Evolutionary conservation across 495 filamentous ascomycete genomes (phyloP).

Genomic region (Penicillium goetzii): DNA sequence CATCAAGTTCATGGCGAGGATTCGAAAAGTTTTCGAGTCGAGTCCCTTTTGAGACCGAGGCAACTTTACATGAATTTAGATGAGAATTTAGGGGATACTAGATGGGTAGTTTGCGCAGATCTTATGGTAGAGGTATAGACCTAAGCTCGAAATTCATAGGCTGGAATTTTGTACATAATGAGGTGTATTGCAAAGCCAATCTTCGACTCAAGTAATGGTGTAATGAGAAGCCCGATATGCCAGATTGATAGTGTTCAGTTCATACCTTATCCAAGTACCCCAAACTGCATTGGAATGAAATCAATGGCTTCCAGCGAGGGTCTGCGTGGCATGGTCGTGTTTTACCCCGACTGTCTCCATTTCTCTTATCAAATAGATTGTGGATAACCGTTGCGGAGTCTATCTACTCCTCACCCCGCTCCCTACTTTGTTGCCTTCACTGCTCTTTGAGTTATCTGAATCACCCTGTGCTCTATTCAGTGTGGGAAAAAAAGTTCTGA

Average conservation of each 20-base stretch:
- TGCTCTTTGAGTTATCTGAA: not conserved
- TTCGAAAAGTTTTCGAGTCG: not conserved
- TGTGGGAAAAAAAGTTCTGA: not conserved
- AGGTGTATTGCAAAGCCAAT: not conserved
- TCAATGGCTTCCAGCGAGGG: not conserved
- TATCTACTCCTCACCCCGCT: slow-evolving; percentile 18
- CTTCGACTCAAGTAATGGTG: not conserved
- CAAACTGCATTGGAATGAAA: not conserved
- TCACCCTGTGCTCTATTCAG: not conserved
- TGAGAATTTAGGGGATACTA: not conserved
- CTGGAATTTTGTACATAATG: no score
- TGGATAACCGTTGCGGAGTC: slow-evolving; percentile 18
- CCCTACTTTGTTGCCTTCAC: not conserved
- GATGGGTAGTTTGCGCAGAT: not conserved
- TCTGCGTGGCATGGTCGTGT: not conserved
- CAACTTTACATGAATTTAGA: not conserved
- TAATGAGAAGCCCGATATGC: no score
- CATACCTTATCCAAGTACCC: not conserved
- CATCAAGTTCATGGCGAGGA: not conserved
- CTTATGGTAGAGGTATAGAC: not conserved
- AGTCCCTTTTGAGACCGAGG: not conserved
- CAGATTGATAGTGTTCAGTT: no score
- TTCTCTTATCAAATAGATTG: slow-evolving; percentile 27
- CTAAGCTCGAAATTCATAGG: not conserved
- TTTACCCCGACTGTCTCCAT: slow-evolving; percentile 20